These are phyloP conservation scores for Quercus agrifolia DNA, from an alignment of 306 rosid genomes.

Conservation along the genomic window DNA sequence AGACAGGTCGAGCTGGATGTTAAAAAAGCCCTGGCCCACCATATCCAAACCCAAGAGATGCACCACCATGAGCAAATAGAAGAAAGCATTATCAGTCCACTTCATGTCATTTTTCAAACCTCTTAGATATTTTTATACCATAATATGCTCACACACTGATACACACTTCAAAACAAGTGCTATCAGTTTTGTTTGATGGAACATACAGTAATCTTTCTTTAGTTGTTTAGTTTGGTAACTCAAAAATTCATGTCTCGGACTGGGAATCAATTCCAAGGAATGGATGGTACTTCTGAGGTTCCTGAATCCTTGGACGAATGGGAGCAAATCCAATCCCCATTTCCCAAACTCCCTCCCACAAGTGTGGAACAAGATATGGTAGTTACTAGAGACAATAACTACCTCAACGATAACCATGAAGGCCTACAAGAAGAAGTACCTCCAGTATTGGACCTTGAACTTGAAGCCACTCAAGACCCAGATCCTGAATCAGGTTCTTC, in stretches of 20 bases:
- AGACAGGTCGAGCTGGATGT: no score
- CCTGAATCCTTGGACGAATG: not conserved
- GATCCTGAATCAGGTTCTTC: not conserved
- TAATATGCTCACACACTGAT: not conserved
- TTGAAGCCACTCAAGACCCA: constrained; percentile 7
- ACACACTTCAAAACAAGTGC: no score
- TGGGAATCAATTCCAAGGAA: not conserved
- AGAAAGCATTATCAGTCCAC: no score
- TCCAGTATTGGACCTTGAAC: not conserved
- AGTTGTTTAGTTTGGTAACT: not conserved
- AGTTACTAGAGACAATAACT: not conserved
- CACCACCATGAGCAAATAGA: no score
- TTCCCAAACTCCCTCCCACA: not conserved
- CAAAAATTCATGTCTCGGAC: not conserved
- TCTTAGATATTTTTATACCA: not conserved
- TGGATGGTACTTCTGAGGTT: not conserved
- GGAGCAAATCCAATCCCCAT: not conserved
- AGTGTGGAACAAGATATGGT: not conserved
- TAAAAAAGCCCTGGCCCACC: not conserved
- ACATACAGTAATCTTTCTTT: no score
- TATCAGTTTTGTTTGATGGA: no score
- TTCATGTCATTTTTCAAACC: no score
- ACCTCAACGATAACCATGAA: not conserved
- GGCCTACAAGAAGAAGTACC: no score
- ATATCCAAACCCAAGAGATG: not conserved